Evolutionary conservation across 768 basidiomycete genomes (phyloP), one percentile per base, ranked within the genome.

Genomic region (Xerocomellus chrysenteron): DNA sequence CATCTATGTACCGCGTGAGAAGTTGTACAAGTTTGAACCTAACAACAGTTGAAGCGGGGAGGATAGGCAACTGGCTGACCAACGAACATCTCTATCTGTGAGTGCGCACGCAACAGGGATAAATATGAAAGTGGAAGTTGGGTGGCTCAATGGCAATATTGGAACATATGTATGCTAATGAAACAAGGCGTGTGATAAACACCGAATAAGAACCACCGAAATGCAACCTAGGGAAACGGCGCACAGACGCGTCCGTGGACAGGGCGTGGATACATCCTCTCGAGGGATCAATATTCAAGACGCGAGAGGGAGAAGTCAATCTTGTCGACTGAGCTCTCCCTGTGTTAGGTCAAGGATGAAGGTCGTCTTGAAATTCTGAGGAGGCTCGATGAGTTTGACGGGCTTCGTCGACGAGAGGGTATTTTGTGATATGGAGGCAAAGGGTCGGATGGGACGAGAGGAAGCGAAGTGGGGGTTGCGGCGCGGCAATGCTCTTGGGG

Each of bases 301-400:
- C 35, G 41, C 39, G 32, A 43, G 28, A 11, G 26, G 16, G n/a
- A 37, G 1, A 41, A 35, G 42, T 76, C 67, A 82, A 61, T 82
- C 80, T 72, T 85, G 86, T 65, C 89, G 78, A 71, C 88, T 82
- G 69, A 94, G 80, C 70, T 94, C 91, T 9, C 83, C 90, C 69
- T 91, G 91, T 0, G 91, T 92, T 55, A 94, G 79, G 72, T 92
- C 81, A 50, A 94, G 83, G 58, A 87, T 77, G 64, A 92, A 93
- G 39, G 82, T 83, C 47, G 78, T 77, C 69, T 82, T 80, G 72
- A 83, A 83, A 68, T 88, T 84, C 65, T 84, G 79, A 28, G 92
- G 89, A 11, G 89, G 87, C 68, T 90, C 81, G 55, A 94, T 92
- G 67, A 92, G 77, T 67, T 93, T 93, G 17, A 85, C 77, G 7